phyloP scores from a whole-genome alignment of 768 basidiomycete species.

The Calocybe gangraenosa region DNA sequence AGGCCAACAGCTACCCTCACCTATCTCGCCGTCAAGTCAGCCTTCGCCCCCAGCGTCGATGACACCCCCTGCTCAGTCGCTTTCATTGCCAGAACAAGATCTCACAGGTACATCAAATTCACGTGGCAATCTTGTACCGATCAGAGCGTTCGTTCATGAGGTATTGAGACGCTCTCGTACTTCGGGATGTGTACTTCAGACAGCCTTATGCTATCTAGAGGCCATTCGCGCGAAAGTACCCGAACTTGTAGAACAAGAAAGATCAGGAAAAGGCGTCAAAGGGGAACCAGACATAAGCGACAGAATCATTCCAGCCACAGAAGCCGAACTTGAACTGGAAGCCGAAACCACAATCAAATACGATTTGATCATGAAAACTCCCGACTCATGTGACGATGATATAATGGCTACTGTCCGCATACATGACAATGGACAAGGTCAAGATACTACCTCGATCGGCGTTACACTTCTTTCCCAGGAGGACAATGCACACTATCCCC shows the following conservation, averaged over 20 bases:
- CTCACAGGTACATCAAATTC: slow-evolving; percentile 15
- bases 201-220: slow-evolving; percentile 84
- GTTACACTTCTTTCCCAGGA: not conserved
- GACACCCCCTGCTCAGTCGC: slow-evolving; percentile 17
- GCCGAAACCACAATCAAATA: slow-evolving; percentile 24
- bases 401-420: slow-evolving; percentile 42
- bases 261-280: slow-evolving; percentile 35
- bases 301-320: slow-evolving; percentile 38
- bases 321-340: slow-evolving; percentile 39
- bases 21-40: slow-evolving; percentile 43
- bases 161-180: slow-evolving; percentile 84
- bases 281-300: slow-evolving; percentile 37
- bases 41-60: slow-evolving; percentile 26
- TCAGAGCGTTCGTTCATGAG: slow-evolving; percentile 83
- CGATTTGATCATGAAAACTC: slow-evolving; percentile 14
- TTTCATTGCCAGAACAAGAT: slow-evolving; percentile 18
- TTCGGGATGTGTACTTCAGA: slow-evolving; percentile 78
- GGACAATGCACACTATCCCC: not conserved
- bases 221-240: slow-evolving; percentile 72
- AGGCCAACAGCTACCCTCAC: slow-evolving; percentile 48
- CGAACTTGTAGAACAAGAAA: slow-evolving; percentile 52
- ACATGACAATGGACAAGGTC: slow-evolving; percentile 23
- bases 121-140: slow-evolving; percentile 45
- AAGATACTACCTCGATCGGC: slow-evolving; percentile 11
- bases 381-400: slow-evolving; percentile 18